phyloP scores from a whole-genome alignment of 768 basidiomycete species.

The Piloderma croceum region DNA sequence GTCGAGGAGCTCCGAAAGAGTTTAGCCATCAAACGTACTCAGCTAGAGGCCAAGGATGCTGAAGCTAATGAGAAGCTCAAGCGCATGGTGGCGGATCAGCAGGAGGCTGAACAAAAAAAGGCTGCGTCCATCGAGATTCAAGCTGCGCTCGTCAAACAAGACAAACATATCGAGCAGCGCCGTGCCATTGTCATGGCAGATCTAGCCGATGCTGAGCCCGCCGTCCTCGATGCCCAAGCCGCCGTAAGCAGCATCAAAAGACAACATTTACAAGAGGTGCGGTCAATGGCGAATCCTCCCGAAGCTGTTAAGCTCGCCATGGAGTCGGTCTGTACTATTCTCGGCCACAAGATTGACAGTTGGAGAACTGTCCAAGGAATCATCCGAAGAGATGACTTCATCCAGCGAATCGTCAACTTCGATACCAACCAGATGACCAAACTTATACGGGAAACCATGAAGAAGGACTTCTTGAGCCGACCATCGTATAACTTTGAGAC shows the following conservation, averaged over 20 bases:
- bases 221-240: conserved; percentile 88
- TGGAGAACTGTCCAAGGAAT: conserved; percentile 96
- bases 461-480: conserved; percentile 84
- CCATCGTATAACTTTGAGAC: conserved; percentile 92
- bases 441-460: conserved; percentile 83
- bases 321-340: conserved; percentile 95
- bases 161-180: conserved; percentile 83
- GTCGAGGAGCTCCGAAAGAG: conserved; percentile 95
- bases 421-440: conserved; percentile 89
- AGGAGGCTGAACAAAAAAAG: conserved; percentile 98
- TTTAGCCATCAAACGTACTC: conserved; percentile 87
- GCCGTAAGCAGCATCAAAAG: conserved; percentile 98
- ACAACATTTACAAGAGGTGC: conserved; percentile 93
- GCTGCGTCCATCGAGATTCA: conserved; percentile 94
- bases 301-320: conserved; percentile 97
- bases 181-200: conserved; percentile 88
- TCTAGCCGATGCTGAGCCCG: conserved; percentile 95
- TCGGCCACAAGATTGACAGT: conserved; percentile 94
- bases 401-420: conserved; percentile 91
- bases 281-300: conserved; percentile 97
- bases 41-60: conserved; percentile 87
- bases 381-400: conserved; percentile 96
- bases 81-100: conserved; percentile 97
- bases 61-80: conserved; percentile 97
- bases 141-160: conserved; percentile 87